These are phyloP conservation scores for Xylaria sp. DNA, from an alignment of 2,329 filamentous ascomycete species.

Conservation along the genomic window DNA sequence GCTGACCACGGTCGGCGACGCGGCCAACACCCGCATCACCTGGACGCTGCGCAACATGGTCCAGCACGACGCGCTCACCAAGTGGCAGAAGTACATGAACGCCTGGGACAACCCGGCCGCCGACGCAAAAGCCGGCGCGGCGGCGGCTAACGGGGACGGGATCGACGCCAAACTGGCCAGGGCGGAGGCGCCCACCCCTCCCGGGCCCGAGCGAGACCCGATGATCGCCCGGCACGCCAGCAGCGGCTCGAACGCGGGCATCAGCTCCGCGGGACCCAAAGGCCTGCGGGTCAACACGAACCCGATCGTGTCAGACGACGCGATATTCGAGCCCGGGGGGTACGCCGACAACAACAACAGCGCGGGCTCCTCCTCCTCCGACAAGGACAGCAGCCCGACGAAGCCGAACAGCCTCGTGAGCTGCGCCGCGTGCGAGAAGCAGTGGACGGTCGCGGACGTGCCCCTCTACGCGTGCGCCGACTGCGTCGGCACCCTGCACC, in stretches of 20 bases:
- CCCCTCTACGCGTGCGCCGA: constrained; percentile 34
- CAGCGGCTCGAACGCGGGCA: not conserved
- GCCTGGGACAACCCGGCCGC: constrained; percentile 12
- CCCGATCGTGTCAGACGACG: not conserved
- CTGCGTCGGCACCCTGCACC: constrained; percentile 28
- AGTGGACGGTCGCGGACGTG: constrained; percentile 30
- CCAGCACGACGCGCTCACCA: constrained; percentile 23
- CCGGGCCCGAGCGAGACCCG: not conserved
- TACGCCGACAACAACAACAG: not conserved
- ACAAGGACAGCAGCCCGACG: constrained; percentile 7
- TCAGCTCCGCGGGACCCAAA: not conserved
- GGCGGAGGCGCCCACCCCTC: not conserved
- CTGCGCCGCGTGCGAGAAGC: constrained; percentile 32
- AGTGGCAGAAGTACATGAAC: constrained; percentile 33
- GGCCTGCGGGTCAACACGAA: not conserved
- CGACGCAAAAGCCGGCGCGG: not conserved
- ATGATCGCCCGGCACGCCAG: not conserved
- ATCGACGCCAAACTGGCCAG: not conserved
- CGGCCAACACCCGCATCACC: constrained; percentile 23
- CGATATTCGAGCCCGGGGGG: not conserved
- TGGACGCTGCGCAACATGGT: constrained; percentile 32
- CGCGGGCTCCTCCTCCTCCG: too few relatives aligned
- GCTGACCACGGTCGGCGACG: constrained; percentile 29
- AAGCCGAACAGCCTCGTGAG: constrained; percentile 29
- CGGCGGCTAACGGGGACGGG: not conserved